Base-by-base conservation (phyloP, 2,329 filamentous ascomycete species). In the Neofusicoccum laricinum region DNA sequence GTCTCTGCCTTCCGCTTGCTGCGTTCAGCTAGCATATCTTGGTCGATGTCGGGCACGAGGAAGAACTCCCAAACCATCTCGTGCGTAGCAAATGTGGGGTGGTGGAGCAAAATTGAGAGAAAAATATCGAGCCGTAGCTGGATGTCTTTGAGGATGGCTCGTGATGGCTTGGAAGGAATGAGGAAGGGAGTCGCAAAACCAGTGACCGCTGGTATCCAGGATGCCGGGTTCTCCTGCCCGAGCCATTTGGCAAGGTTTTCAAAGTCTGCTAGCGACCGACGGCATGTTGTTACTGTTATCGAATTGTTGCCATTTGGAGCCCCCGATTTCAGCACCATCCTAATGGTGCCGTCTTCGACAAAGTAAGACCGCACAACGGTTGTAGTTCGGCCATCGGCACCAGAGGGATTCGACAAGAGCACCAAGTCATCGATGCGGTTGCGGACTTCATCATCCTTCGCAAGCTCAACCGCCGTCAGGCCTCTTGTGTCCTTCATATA, bases 61-160 rank as follows among this genome's bases (percentile, higher is more conserved):
- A 99, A 97, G 79, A 99, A 99, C 71, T 99, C 95, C 96, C 95
- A 99, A 2, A 99, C 84, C 85, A 98, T 92, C 79, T 99, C 95
- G 73, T 99, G 96, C 0, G 92, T 97, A 0, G 92, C 86, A 73
- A 99, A 97, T 0, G 95, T 98, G 3, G 94, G 90, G 72, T 99
- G 95, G 8, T 86, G 84, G 30, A 99, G 84, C 67, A 99, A 84
- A 17, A 93, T 92, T 68, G 91, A 92, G 69, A 99, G 80, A 71
- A 98, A 97, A 69, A 88, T 90, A 76, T 99, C 92, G 19, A 97
- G 87, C 15, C 90, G 88, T 49, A 92, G 81, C 74, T 99, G 96
- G 59, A 93, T 90, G 70, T 98, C 93, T 67, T 93, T 90, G 43
- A 99, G 80, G 4, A 97, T 86, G 0, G 93, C 88, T 51, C 94